These are phyloP conservation scores for Alloteropsis angusta DNA, from an alignment of 202 grass and related monocot species.

Conservation along the genomic window DNA sequence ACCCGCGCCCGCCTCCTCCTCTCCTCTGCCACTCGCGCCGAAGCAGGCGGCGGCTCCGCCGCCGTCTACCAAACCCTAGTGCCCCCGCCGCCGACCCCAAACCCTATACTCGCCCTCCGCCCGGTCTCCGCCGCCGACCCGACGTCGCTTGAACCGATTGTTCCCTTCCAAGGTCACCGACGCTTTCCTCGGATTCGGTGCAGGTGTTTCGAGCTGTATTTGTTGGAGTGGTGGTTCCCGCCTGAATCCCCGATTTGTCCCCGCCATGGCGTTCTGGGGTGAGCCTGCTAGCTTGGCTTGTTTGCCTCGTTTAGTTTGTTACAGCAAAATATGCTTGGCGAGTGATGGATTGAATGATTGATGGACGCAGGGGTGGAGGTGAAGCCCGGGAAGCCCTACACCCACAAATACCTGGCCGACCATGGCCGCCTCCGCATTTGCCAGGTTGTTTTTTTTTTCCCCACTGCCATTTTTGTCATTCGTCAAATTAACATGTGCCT, in stretches of 20 bases:
- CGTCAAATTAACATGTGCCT: not conserved
- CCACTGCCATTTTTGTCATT: not conserved
- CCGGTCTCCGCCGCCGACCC: not conserved
- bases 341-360: not conserved
- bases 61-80: not conserved
- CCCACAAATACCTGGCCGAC: conserved; percentile 33
- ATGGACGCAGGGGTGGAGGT: conserved; percentile 54
- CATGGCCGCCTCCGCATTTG: conserved; percentile 59
- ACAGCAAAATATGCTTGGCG: not conserved
- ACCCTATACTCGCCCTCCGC: not conserved
- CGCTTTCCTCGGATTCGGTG: not conserved
- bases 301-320: not conserved
- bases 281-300: not conserved
- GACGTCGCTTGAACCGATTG: not conserved
- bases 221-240: not conserved
- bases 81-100: not conserved
- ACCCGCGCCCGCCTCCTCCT: not conserved
- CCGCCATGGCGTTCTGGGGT: conserved; percentile 47
- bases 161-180: not conserved
- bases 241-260: not conserved
- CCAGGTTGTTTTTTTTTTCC: conserved; percentile 21
- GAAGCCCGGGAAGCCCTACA: conserved; percentile 59
- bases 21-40: not conserved
- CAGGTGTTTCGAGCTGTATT: not conserved
- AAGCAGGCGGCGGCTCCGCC: not conserved